phyloP scores from a whole-genome alignment of 2,329 filamentous ascomycete genomes.

The Cercospora zeina region DNA sequence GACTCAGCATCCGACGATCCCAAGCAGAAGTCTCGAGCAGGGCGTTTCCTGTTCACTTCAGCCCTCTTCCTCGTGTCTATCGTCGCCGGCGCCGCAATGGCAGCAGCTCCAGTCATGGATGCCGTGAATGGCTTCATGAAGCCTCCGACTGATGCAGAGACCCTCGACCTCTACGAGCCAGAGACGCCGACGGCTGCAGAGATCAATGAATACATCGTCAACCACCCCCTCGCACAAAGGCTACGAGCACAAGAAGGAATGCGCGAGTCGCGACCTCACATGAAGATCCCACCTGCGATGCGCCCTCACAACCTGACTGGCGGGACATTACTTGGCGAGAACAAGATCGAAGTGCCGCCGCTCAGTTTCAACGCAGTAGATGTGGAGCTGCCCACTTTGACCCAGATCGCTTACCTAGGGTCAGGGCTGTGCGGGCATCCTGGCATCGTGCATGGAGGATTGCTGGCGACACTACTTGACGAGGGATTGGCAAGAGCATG shows the following conservation, averaged over 20 bases:
- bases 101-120: constrained; percentile 55
- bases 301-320: constrained; percentile 76
- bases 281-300: constrained; percentile 75
- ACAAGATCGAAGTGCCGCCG: constrained; percentile 78
- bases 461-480: constrained; percentile 89
- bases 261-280: constrained; percentile 76
- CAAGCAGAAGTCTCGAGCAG: constrained; percentile 6
- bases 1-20: constrained; percentile 3
- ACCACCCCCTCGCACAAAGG: constrained; percentile 69
- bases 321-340: constrained; percentile 72
- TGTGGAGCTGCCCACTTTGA: constrained; percentile 57
- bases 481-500: constrained; percentile 86
- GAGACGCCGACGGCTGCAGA: constrained; percentile 53
- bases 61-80: constrained; percentile 53
- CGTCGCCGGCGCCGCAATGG: constrained; percentile 59
- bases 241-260: constrained; percentile 68
- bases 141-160: constrained; percentile 70
- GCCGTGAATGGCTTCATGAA: constrained; percentile 53
- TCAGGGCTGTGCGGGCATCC: constrained; percentile 82
- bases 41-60: constrained; percentile 43
- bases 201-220: constrained; percentile 72
- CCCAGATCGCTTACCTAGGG: constrained; percentile 76
- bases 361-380: constrained; percentile 67
- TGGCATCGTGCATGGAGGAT: constrained; percentile 84
- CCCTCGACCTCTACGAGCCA: constrained; percentile 64